phyloP scores from a whole-genome alignment of 768 basidiomycete species.

The Leccinellum luteum region DNA sequence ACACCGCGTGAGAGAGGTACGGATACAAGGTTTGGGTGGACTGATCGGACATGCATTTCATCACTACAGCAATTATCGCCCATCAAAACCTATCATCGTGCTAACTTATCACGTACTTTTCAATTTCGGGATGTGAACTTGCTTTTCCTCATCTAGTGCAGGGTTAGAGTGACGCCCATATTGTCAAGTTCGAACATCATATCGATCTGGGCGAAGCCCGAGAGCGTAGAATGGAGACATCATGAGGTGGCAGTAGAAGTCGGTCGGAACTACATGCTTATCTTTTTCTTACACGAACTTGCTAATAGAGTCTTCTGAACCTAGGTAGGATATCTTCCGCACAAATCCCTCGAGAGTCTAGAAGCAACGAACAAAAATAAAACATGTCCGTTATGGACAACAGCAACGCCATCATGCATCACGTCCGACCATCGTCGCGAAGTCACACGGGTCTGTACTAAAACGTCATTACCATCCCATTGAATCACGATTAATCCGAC shows the following conservation, averaged over 20 bases:
- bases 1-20: neutral
- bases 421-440: neutral
- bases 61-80: neutral
- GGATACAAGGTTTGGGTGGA: neutral
- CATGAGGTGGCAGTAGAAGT: neutral
- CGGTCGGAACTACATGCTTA: neutral
- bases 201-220: neutral
- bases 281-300: neutral
- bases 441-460: neutral
- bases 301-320: neutral
- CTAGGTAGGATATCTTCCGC: neutral
- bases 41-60: neutral
- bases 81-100: neutral
- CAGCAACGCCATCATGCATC: neutral
- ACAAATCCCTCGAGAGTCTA: neutral
- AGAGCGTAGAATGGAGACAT: neutral
- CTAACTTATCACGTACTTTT: neutral
- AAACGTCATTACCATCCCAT: neutral
- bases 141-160: neutral
- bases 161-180: neutral
- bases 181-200: neutral
- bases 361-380: neutral
- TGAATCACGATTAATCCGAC: neutral
- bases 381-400: neutral
- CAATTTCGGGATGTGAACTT: neutral